These are phyloP conservation scores for Penicillium decumbens DNA, from an alignment of 2,329 filamentous ascomycete genomes.

Conservation along the genomic window DNA sequence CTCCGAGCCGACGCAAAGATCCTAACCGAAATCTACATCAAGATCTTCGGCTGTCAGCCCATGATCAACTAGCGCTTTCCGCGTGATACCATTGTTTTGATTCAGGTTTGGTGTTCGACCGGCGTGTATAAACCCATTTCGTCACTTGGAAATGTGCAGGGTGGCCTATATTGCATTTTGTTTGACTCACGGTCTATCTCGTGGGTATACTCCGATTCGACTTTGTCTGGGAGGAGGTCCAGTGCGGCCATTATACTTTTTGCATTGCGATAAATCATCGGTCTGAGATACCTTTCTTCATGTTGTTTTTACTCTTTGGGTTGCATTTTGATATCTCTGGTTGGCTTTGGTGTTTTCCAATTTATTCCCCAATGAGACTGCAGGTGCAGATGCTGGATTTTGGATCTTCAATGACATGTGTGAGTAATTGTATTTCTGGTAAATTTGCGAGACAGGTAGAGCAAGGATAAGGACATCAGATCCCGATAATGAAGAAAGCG, in stretches of 20 bases:
- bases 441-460: too few species aligned
- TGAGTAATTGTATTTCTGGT: not conserved
- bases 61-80: slow-evolving; percentile 4
- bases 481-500: too few species aligned
- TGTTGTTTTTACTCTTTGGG: not conserved
- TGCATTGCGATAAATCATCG: slow-evolving; percentile 1
- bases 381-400: not conserved
- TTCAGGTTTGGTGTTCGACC: slow-evolving; percentile 5
- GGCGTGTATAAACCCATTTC: not conserved
- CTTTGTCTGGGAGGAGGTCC: not conserved
- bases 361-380: not conserved
- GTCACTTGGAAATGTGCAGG: not conserved
- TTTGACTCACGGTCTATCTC: not conserved
- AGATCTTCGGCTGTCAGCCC: slow-evolving; percentile 39
- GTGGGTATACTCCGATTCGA: not conserved
- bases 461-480: too few species aligned
- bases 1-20: slow-evolving; percentile 71
- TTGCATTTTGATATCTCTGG: slow-evolving; percentile 3
- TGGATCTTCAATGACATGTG: not conserved
- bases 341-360: not conserved
- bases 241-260: not conserved
- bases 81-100: slow-evolving; percentile 4
- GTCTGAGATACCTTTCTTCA: not conserved
- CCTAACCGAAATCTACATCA: slow-evolving; percentile 51
- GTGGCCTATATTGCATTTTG: not conserved